Conservation (phyloP, 108 stramenopile species). For the Mayamaea pseudoterrestris region DNA sequence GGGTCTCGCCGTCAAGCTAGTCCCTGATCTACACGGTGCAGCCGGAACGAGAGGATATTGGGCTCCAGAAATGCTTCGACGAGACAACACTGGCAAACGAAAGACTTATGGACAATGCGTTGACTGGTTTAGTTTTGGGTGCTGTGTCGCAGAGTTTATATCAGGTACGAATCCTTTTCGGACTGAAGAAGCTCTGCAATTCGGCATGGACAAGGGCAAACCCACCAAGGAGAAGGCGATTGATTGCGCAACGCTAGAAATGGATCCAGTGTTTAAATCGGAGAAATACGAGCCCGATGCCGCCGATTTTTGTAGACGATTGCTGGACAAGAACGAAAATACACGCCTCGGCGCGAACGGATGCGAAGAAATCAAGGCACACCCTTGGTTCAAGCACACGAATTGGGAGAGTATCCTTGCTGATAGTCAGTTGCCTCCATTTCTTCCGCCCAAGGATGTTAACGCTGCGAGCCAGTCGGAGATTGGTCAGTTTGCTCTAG, state of each 20-base stretch:
- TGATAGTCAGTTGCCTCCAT: constrained; percentile 71
- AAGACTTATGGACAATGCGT: constrained; percentile 75
- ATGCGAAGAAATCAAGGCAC: constrained; percentile 85
- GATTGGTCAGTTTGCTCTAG: constrained; percentile 74
- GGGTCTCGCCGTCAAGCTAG: constrained; percentile 83
- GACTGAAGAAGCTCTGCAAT: constrained; percentile 74
- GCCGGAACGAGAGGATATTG: constrained; percentile 89
- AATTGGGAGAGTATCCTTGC: constrained; percentile 74
- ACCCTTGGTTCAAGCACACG: constrained; percentile 78
- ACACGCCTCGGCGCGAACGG: constrained; percentile 72
- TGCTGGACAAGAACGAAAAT: constrained; percentile 74
- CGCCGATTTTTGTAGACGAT: constrained; percentile 60
- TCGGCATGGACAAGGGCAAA: constrained; percentile 59
- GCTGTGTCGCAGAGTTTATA: constrained; percentile 89
- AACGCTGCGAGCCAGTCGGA: constrained; percentile 86
- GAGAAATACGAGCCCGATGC: constrained; percentile 56
- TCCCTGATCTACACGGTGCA: constrained; percentile 69
- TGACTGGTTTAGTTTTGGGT: constrained; percentile 95
- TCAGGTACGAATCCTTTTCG: constrained; percentile 88
- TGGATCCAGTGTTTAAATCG: constrained; percentile 70
- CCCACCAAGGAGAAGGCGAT: constrained; percentile 83
- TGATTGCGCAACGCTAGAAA: constrained; percentile 79
- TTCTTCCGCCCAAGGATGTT: constrained; percentile 82
- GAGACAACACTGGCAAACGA: constrained; percentile 72
- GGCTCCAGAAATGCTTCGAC: constrained; percentile 93